These are phyloP conservation scores for Ensete glaucum DNA, from an alignment of 176 grass and related monocot genomes.

Conservation along the genomic window DNA sequence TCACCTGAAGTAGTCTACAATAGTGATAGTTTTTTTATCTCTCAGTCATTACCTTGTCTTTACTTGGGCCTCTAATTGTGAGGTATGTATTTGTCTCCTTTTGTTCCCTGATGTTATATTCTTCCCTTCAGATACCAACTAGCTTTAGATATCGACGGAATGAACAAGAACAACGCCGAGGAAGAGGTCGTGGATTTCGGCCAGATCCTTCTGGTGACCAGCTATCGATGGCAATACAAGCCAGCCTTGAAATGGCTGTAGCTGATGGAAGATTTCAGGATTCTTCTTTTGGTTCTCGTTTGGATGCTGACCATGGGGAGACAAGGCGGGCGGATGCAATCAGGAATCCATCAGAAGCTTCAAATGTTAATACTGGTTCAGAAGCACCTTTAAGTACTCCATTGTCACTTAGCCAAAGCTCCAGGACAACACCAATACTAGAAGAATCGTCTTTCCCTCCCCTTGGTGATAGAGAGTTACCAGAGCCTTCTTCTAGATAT, in stretches of 20 bases:
- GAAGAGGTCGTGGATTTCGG: constrained; percentile 45
- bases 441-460: constrained; percentile 90
- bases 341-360: constrained; percentile 31
- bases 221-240: constrained; percentile 30
- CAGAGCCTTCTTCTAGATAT: constrained; percentile 60
- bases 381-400: neutral
- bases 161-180: constrained; percentile 69
- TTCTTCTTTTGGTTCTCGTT: constrained; percentile 5
- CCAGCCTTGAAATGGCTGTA: constrained; percentile 25
- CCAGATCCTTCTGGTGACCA: constrained; percentile 32
- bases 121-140: constrained; percentile 70
- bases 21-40: neutral
- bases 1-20: neutral
- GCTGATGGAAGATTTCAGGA: constrained; percentile 16
- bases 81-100: neutral
- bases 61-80: neutral
- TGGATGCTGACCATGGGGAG: constrained; percentile 14
- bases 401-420: constrained; percentile 32
- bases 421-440: constrained; percentile 31
- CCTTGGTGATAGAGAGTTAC: constrained; percentile 54
- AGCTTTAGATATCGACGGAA: constrained; percentile 88
- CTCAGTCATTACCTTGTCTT: neutral
- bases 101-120: constrained; percentile 23
- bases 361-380: constrained; percentile 29
- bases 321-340: constrained; percentile 15